These are phyloP conservation scores for Ramichloridium luteum DNA, from an alignment of 2,329 filamentous ascomycete species.

Conservation along the genomic window DNA sequence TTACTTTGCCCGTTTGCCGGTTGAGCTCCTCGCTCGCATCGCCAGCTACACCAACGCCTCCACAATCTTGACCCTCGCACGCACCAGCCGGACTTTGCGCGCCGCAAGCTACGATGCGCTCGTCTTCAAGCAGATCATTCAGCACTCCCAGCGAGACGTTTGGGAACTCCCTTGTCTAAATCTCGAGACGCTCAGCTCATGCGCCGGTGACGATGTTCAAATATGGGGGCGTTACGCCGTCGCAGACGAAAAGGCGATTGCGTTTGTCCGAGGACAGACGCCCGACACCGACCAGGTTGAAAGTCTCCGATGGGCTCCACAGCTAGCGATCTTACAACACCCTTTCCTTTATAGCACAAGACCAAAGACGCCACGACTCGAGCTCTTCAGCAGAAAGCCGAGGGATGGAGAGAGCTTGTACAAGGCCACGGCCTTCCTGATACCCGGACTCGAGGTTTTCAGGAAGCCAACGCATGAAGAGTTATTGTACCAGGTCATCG, in stretches of 20 bases:
- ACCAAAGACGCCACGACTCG: too few relatives aligned
- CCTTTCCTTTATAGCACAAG: too few relatives aligned
- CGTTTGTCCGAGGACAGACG: constrained; percentile 1
- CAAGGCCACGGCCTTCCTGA: too few relatives aligned
- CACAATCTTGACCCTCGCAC: constrained; percentile 5
- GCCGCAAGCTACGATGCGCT: constrained; percentile 9
- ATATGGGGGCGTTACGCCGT: constrained; percentile 9
- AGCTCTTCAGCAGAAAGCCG: too few relatives aligned
- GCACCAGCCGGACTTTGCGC: constrained; percentile 8
- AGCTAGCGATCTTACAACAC: too few relatives aligned
- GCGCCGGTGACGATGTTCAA: constrained; percentile 6
- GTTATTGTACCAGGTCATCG: too few relatives aligned
- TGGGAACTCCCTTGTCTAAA: constrained; percentile 5
- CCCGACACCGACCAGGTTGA: neutral
- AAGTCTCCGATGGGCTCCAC: too few relatives aligned
- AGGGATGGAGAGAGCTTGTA: too few relatives aligned
- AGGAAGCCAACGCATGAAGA: too few relatives aligned
- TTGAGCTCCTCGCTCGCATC: constrained; percentile 11
- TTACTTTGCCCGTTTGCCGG: constrained; percentile 8
- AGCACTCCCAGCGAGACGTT: constrained; percentile 1
- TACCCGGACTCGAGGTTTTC: too few relatives aligned
- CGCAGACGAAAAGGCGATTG: constrained; percentile 8
- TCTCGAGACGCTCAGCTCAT: constrained; percentile 3
- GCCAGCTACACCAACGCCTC: constrained; percentile 8
- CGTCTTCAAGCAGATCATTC: constrained; percentile 8